Percentiles rank a stretch among this genome's conserved stretches.
Evolutionary conservation across 2,329 filamentous ascomycete species (phyloP).

Genomic region (Zasmidium cellare): DNA sequence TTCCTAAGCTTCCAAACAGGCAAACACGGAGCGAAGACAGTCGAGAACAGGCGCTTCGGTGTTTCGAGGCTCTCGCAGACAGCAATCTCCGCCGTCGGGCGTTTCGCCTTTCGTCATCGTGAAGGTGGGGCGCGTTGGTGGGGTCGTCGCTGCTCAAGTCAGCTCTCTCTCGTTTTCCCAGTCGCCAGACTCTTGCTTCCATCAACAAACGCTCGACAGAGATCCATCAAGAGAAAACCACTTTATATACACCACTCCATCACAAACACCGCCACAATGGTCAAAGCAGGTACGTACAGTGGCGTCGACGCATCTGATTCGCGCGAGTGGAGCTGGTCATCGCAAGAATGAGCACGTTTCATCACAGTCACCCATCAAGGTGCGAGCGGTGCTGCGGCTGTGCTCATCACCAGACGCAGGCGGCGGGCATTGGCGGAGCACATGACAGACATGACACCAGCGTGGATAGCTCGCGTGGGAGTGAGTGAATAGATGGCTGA

Average conservation of each 20-base stretch:
- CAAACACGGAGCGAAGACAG: background rate
- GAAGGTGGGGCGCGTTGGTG: too few relatives aligned
- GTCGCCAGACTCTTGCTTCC: background rate
- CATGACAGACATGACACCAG: background rate
- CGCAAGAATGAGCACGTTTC: conserved; percentile 37
- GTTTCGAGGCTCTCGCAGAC: background rate
- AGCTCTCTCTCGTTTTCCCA: too few relatives aligned
- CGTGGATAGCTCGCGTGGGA: background rate
- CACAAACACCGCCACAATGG: conserved; percentile 75
- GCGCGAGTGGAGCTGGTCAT: conserved; percentile 32
- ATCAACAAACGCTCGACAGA: conserved; percentile 7
- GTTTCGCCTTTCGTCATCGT: conserved; percentile 1
- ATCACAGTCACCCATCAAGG: conserved; percentile 23
- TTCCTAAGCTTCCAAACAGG: background rate
- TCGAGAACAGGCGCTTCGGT: background rate
- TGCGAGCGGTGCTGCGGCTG: conserved; percentile 7
- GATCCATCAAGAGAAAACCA: conserved; percentile 11
- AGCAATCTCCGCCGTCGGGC: background rate
- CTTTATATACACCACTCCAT: conserved; percentile 24
- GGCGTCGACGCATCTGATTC: conserved; percentile 13
- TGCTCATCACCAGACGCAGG: background rate
- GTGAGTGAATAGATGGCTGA: background rate
- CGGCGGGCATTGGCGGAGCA: background rate
- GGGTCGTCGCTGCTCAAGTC: too few relatives aligned
- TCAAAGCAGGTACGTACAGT: conserved; percentile 83